A percentile compares a stretch with the other conserved stretches of the same genome.
phyloP scores from a whole-genome alignment of 2,329 filamentous ascomycete genomes.

The Sporothrix schenckii region DNA sequence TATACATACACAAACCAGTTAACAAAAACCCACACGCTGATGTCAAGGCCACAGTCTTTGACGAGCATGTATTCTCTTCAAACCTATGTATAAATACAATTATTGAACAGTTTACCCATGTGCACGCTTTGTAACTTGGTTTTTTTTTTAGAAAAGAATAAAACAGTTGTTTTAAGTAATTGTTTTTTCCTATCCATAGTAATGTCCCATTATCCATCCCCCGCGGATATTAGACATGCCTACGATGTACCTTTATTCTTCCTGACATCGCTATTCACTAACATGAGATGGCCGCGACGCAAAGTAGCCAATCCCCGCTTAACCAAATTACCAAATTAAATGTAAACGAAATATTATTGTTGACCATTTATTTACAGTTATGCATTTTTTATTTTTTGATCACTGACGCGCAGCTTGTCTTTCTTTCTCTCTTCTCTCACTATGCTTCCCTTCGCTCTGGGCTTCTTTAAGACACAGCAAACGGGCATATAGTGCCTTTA shows the following conservation, averaged over 20 bases:
- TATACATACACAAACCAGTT: neutral
- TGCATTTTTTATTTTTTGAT: neutral
- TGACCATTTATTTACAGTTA: too few species aligned
- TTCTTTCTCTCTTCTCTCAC: neutral
- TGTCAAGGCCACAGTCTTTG: neutral
- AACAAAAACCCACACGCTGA: neutral
- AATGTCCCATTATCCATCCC: too few species aligned
- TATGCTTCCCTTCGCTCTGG: neutral
- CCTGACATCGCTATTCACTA: neutral
- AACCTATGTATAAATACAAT: constrained; percentile 10
- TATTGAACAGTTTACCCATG: neutral
- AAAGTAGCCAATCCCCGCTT: too few species aligned
- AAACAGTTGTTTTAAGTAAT: neutral
- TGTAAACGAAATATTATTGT: too few species aligned
- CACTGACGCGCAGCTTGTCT: neutral
- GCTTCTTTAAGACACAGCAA: neutral
- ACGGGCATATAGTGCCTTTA: neutral
- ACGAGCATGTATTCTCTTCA: constrained; percentile 1
- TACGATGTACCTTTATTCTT: neutral
- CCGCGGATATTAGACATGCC: too few species aligned
- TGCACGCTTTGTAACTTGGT: neutral
- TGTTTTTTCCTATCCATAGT: neutral
- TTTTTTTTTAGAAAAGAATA: neutral
- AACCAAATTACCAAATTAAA: too few species aligned
- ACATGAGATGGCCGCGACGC: too few species aligned